Percentiles rank a stretch among this genome's conserved stretches.
Conservation (phyloP, 1,284 basidiomycete species). For the Ustilago curta region DNA sequence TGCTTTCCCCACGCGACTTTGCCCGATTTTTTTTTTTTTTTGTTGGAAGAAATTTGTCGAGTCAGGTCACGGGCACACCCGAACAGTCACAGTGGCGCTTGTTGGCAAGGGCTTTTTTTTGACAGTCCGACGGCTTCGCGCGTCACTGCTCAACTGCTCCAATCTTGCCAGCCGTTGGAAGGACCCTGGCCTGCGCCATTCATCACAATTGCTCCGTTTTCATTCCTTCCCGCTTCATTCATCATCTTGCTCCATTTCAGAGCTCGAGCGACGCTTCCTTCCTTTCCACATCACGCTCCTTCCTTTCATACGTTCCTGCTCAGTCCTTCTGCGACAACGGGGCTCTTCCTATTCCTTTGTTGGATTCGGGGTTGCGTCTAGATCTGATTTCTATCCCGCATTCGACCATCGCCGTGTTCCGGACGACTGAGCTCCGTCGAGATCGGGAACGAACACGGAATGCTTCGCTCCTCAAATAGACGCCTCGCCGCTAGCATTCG, state of each 20-base stretch:
- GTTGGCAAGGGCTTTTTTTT: conserved; percentile 1
- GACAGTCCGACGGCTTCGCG: neutral
- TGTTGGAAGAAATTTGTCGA: conserved; percentile 7
- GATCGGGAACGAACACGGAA: neutral
- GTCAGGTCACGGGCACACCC: conserved; percentile 7
- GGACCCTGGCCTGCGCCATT: conserved; percentile 1
- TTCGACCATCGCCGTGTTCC: no score
- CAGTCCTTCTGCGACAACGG: no score
- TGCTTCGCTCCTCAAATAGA: conserved; percentile 28
- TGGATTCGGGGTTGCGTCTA: no score
- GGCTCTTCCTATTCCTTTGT: no score
- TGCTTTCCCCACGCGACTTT: conserved; percentile 13
- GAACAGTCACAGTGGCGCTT: conserved; percentile 2
- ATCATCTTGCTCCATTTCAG: neutral
- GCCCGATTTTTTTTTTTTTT: conserved; percentile 11
- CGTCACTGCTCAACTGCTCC: neutral
- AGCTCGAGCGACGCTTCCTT: neutral
- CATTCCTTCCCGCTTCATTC: no score
- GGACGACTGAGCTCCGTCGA: no score
- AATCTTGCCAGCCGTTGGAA: neutral
- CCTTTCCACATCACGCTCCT: neutral
- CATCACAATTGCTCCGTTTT: neutral
- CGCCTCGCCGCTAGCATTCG: conserved; percentile 16
- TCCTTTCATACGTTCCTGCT: neutral
- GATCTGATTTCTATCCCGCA: no score